Conservation (phyloP, 2,329 filamentous ascomycete genomes). For the Ceratocystis papillata region DNA sequence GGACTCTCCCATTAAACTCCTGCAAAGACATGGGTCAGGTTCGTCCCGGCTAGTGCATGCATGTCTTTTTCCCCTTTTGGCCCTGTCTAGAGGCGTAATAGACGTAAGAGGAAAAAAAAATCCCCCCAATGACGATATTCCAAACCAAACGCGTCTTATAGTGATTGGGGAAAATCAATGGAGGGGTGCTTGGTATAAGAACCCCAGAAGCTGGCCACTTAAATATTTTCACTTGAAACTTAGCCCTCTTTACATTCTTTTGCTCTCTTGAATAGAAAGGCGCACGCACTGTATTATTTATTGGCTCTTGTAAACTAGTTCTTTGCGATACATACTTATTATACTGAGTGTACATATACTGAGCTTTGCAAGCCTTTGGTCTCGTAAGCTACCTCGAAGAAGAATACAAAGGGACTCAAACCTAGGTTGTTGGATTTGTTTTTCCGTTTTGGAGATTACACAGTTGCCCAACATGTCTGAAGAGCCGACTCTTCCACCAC, state of each 20-base stretch:
- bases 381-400: no score
- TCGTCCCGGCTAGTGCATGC: slow-evolving; percentile 5
- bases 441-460: background rate
- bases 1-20: slow-evolving; percentile 9
- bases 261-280: background rate
- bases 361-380: background rate
- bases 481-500: slow-evolving; percentile 35
- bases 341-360: background rate
- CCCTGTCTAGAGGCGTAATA: background rate
- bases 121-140: slow-evolving; percentile 13
- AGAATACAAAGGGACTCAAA: background rate
- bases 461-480: slow-evolving; percentile 31
- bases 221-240: background rate
- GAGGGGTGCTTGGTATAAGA: slow-evolving; percentile 6
- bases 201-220: background rate
- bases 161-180: slow-evolving; percentile 9
- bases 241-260: background rate
- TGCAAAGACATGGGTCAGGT: background rate
- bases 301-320: background rate
- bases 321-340: slow-evolving; percentile 11
- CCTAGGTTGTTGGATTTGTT: background rate
- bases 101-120: slow-evolving; percentile 1
- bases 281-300: background rate
- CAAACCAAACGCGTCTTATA: background rate
- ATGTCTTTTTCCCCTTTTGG: slow-evolving; percentile 8